phyloP scores from a whole-genome alignment of 2,329 filamentous ascomycete species.

The Trichoderma oligosporum region DNA sequence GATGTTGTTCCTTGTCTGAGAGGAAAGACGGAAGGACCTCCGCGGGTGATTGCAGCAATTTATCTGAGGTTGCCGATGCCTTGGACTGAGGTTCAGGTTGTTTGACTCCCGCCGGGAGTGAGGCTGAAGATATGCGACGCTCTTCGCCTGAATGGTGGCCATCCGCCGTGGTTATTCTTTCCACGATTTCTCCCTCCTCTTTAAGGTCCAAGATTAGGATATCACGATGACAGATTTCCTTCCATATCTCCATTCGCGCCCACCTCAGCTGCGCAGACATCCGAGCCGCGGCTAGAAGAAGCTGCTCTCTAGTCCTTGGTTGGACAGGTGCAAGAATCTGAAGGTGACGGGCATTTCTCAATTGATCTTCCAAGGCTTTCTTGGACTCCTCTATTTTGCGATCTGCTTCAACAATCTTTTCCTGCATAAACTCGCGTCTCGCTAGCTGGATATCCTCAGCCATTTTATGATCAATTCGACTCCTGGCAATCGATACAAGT shows the following conservation, averaged over 20 bases:
- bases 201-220: slow-evolving; percentile 82
- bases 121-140: slow-evolving; percentile 24
- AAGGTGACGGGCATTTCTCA: slow-evolving; percentile 87
- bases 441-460: slow-evolving; percentile 81
- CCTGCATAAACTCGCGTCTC: slow-evolving; percentile 74
- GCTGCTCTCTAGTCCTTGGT: slow-evolving; percentile 79
- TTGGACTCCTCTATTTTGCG: slow-evolving; percentile 69
- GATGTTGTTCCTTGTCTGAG: slow-evolving; percentile 22
- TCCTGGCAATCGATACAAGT: slow-evolving; percentile 68
- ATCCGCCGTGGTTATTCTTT: slow-evolving; percentile 28
- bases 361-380: slow-evolving; percentile 74
- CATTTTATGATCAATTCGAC: slow-evolving; percentile 75
- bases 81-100: slow-evolving; percentile 23
- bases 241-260: slow-evolving; percentile 93
- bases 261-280: slow-evolving; percentile 88
- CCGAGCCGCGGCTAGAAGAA: slow-evolving; percentile 78
- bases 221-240: slow-evolving; percentile 82
- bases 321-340: slow-evolving; percentile 87
- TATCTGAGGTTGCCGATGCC: slow-evolving; percentile 26
- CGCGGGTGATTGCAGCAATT: slow-evolving; percentile 20
- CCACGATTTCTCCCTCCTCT: slow-evolving; percentile 54
- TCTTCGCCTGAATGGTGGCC: slow-evolving; percentile 3
- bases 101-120: slow-evolving; percentile 22
- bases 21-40: slow-evolving; percentile 25
- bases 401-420: slow-evolving; percentile 79